phyloP scores from a whole-genome alignment of 768 basidiomycete species.

The Exidia glandulosa region DNA sequence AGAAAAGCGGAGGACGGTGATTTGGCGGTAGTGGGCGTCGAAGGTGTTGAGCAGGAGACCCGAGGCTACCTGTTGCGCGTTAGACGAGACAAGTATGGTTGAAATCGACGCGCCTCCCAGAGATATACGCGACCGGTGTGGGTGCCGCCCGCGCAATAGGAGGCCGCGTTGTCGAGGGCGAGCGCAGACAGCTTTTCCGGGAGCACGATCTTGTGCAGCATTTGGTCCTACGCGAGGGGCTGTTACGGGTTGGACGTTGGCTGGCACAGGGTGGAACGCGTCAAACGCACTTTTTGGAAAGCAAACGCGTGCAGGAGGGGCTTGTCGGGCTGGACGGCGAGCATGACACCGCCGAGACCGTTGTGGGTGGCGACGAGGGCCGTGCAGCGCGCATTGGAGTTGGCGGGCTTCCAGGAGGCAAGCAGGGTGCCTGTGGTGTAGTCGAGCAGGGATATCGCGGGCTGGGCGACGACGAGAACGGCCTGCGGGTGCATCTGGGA shows the following conservation, averaged over 20 bases:
- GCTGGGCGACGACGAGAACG: not conserved
- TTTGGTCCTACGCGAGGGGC: conserved; percentile 59
- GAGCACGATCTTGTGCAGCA: conserved; percentile 72
- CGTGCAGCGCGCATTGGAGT: conserved; percentile 51
- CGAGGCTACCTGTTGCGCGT: conserved; percentile 77
- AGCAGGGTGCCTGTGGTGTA: conserved; percentile 47
- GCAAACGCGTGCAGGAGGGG: conserved; percentile 81
- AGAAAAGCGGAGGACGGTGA: conserved; percentile 76
- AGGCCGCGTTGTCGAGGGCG: conserved; percentile 57
- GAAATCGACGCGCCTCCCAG: conserved; percentile 96
- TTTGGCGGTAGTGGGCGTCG: conserved; percentile 91
- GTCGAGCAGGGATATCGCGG: not conserved
- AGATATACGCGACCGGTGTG: conserved; percentile 81
- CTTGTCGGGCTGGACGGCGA: conserved; percentile 82
- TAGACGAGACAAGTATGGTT: conserved; percentile 7
- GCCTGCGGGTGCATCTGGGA: not conserved
- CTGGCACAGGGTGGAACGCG: not conserved
- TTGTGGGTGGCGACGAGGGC: conserved; percentile 54
- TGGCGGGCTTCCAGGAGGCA: conserved; percentile 85
- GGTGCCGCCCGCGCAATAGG: conserved; percentile 81
- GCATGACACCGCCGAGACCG: conserved; percentile 72
- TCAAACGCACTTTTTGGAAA: conserved; percentile 71
- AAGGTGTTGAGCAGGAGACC: conserved; percentile 86
- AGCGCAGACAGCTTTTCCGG: conserved; percentile 85
- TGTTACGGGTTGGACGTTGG: not conserved